Percentiles rank a stretch among this genome's conserved stretches.
Conservation (phyloP, 179 eudicot species). For the Beta macrorhiza region DNA sequence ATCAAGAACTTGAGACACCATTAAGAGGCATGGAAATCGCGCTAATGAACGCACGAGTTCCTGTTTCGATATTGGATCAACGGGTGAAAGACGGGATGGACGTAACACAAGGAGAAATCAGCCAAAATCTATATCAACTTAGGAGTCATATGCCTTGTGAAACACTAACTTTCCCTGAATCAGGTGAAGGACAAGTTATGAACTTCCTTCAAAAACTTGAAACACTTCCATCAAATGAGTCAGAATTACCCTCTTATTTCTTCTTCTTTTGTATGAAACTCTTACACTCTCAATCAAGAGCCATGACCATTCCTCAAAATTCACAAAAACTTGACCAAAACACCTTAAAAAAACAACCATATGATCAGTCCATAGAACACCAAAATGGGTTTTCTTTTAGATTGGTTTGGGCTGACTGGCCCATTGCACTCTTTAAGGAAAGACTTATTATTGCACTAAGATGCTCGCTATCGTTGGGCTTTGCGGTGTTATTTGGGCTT, state of each 20-base stretch:
- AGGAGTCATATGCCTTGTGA: constrained; percentile 42
- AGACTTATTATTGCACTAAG: constrained; percentile 55
- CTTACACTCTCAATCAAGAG: constrained; percentile 43
- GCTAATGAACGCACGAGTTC: constrained; percentile 36
- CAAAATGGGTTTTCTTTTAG: constrained; percentile 26
- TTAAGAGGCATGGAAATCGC: constrained; percentile 74
- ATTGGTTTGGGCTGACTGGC: constrained; percentile 28
- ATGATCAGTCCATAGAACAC: constrained; percentile 19
- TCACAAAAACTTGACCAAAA: constrained; percentile 23
- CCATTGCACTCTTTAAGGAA: constrained; percentile 24
- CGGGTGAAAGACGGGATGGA: constrained; percentile 36
- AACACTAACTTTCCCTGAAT: constrained; percentile 50
- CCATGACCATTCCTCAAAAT: constrained; percentile 17
- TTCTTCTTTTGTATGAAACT: constrained; percentile 74
- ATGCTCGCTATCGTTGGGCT: constrained; percentile 64
- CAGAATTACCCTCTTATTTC: constrained; percentile 55
- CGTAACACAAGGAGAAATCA: constrained; percentile 39
- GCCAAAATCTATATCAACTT: constrained; percentile 36
- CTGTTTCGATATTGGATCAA: constrained; percentile 26
- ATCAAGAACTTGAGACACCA: constrained; percentile 52
- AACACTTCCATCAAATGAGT: constrained; percentile 30
- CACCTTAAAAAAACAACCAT: constrained; percentile 16
- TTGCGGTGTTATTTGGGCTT: constrained; percentile 64
- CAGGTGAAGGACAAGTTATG: constrained; percentile 32
- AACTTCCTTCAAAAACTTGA: constrained; percentile 46